Evolutionary conservation across 2,329 filamentous ascomycete species (phyloP), one percentile per base, ranked within the genome.

Genomic region (Setomelanomma holmii): DNA sequence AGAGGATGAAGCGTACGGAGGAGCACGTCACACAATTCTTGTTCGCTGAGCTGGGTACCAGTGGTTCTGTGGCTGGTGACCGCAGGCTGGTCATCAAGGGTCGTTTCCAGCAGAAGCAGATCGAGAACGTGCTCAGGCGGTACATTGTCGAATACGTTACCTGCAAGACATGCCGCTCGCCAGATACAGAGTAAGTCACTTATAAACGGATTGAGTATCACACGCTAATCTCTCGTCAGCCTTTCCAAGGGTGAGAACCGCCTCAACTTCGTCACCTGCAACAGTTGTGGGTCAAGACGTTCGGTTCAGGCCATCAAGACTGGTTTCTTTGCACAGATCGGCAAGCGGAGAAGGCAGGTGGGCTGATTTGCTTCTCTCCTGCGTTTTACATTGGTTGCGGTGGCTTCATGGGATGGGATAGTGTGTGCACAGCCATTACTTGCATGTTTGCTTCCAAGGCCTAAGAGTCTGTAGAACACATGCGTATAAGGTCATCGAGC

Each of bases 201-300:
- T 14, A 10, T 14, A 14, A 6, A 3, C 14, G n/a, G n/a, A n/a
- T n/a, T n/a, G n/a, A n/a, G n/a, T 36, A 17, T 20, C 34, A 10
- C 11, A 14, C 40, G 36, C 96, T 96, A 81, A 98, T 91, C 43
- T 20, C 20, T 10, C 96, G 91, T 83, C 87, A 93, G 74, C 93
- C 90, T 99, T 74, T 96, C 89, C 86, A 98, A 98, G 84, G 95
- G 93, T 79, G 95, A 99, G 81, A 99, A 98, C 84, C 90, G 95
- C 82, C 84, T 99, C 61, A 97, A 96, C 83, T 99, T 98, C 83
- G 92, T 99, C 74, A 97, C 93, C 55, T 97, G 93, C 87, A 96
- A 95, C 81, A 80, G 77, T 43, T 83, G 81, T 66, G 80, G 80
- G 49, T 81, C 78, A 40, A 73, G 93, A 79, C 89, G 93, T 75